phyloP scores from a whole-genome alignment of 768 basidiomycete species.

The Auricularia heimuer region DNA sequence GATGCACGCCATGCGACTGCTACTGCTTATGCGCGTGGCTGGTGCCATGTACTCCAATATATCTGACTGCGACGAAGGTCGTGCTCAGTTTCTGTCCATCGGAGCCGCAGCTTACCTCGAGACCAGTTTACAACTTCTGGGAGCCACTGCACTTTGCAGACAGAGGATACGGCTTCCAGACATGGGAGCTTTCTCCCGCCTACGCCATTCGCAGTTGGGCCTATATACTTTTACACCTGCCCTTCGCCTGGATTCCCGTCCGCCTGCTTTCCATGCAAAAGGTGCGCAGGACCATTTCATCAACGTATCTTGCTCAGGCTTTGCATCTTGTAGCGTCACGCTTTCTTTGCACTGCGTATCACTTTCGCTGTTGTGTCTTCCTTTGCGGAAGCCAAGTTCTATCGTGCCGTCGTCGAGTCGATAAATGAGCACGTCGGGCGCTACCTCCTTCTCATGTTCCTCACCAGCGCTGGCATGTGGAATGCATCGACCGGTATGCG shows the following conservation, averaged over 20 bases:
- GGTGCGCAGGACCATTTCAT: slow-evolving; percentile 30
- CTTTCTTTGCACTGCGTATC: slow-evolving; percentile 85
- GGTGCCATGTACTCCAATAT: slow-evolving; percentile 94
- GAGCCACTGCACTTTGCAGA: slow-evolving; percentile 92
- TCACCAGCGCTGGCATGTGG: slow-evolving; percentile 92
- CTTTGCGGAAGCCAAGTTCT: slow-evolving; percentile 73
- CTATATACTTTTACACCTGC: slow-evolving; percentile 75
- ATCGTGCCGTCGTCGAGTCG: slow-evolving; percentile 66
- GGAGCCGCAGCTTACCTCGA: slow-evolving; percentile 1
- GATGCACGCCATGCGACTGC: slow-evolving; percentile 70
- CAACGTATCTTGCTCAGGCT: neutral
- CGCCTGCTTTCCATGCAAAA: slow-evolving; percentile 54
- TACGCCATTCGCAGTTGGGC: slow-evolving; percentile 95
- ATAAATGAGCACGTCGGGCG: slow-evolving; percentile 86
- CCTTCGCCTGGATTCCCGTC: slow-evolving; percentile 50
- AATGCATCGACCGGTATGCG: slow-evolving; percentile 69
- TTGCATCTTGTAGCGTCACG: slow-evolving; percentile 50
- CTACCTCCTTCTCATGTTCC: slow-evolving; percentile 82
- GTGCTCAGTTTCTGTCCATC: slow-evolving; percentile 10
- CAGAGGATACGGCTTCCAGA: slow-evolving; percentile 85
- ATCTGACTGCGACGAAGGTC: slow-evolving; percentile 95
- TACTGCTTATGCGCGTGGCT: slow-evolving; percentile 69
- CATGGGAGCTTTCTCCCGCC: slow-evolving; percentile 90
- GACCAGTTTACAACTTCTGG: slow-evolving; percentile 94
- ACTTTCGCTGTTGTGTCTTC: slow-evolving; percentile 64